Evolutionary conservation across 257 asterid genomes (phyloP).

Genomic region (Salvia rosmarinus): DNA sequence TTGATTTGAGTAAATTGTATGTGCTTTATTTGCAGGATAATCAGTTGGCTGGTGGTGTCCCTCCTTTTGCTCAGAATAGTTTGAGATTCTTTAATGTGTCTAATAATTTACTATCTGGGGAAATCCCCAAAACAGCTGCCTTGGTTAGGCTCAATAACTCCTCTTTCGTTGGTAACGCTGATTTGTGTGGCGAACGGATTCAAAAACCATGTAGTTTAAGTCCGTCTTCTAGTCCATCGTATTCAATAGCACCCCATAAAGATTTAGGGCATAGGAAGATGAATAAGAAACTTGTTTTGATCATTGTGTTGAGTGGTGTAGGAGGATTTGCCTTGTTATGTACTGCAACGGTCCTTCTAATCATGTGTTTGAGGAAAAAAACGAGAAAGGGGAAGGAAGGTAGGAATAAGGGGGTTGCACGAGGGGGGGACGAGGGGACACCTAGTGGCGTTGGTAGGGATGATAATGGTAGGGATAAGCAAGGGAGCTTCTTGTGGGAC

Average conservation of each 20-base stretch:
- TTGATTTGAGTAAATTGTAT: slow-evolving; percentile 53
- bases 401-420: slow-evolving; percentile 39
- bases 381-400: slow-evolving; percentile 28
- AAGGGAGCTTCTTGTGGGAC: slow-evolving; percentile 76
- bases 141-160: slow-evolving; percentile 62
- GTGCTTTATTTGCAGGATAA: slow-evolving; percentile 73
- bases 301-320: slow-evolving; percentile 45
- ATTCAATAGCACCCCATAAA: slow-evolving; percentile 37
- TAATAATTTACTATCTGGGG: slow-evolving; percentile 66
- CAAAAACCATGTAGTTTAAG: slow-evolving; percentile 43
- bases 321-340: slow-evolving; percentile 54
- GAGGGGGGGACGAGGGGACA: slow-evolving; percentile 44
- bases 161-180: slow-evolving; percentile 60
- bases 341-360: slow-evolving; percentile 24
- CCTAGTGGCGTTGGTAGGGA: slow-evolving; percentile 47
- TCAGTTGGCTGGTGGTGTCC: slow-evolving; percentile 67
- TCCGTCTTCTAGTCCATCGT: slow-evolving; percentile 59
- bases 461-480: slow-evolving; percentile 49
- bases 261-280: slow-evolving; percentile 15
- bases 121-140: slow-evolving; percentile 57
- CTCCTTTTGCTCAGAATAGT: slow-evolving; percentile 63
- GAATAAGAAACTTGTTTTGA: slow-evolving; percentile 48
- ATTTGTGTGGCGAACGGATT: slow-evolving; percentile 60
- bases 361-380: slow-evolving; percentile 43
- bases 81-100: slow-evolving; percentile 82